These are phyloP conservation scores for Fusarium papillatum DNA, from an alignment of 2,329 filamentous ascomycete species.

Conservation along the genomic window DNA sequence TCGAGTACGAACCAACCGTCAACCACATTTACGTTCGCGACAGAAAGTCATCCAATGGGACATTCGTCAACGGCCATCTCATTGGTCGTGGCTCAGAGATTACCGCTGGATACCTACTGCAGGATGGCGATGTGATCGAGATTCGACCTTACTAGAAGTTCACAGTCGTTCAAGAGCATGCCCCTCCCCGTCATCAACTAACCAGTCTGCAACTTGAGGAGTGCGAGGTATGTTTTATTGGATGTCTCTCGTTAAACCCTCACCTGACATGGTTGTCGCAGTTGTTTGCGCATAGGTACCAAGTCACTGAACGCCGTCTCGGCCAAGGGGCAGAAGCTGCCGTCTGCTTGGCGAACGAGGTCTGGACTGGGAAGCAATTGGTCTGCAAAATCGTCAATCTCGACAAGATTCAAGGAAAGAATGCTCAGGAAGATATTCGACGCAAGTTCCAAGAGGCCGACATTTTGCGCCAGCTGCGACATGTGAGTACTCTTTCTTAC, in stretches of 20 bases:
- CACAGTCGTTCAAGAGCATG: constrained; percentile 46
- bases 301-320: constrained; percentile 50
- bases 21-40: constrained; percentile 69
- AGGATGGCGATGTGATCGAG: constrained; percentile 63
- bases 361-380: constrained; percentile 67
- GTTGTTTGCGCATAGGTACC: constrained; percentile 52
- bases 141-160: constrained; percentile 56
- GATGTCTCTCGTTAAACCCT: fast-evolving
- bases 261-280: constrained; percentile 24
- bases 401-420: constrained; percentile 45
- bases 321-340: constrained; percentile 54
- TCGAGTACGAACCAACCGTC: constrained; percentile 61
- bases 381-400: constrained; percentile 78
- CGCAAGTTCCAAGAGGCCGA: constrained; percentile 63
- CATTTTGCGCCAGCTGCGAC: constrained; percentile 66
- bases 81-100: constrained; percentile 56
- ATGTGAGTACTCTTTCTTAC: constrained; percentile 56
- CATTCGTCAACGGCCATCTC: constrained; percentile 61
- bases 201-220: constrained; percentile 49
- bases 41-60: constrained; percentile 66
- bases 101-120: constrained; percentile 61
- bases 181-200: constrained; percentile 41
- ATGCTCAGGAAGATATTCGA: constrained; percentile 45
- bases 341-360: constrained; percentile 59
- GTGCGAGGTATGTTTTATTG: constrained; percentile 43